These are phyloP conservation scores for Phoma herbarum DNA, from an alignment of 2,329 filamentous ascomycete genomes.

Conservation along the genomic window DNA sequence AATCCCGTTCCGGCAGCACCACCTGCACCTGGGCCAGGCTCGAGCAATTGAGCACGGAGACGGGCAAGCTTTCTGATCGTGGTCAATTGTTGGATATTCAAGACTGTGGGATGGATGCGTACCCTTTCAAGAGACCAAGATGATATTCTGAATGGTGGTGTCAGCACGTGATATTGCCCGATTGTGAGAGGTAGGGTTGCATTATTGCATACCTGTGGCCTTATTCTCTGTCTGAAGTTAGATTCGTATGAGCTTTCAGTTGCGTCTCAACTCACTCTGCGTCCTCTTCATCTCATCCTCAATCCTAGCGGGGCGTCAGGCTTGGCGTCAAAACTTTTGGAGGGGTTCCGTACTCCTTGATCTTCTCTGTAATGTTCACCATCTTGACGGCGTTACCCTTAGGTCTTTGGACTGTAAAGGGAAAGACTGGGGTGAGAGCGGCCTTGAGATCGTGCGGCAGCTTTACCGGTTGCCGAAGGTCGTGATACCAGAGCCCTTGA, in stretches of 20 bases:
- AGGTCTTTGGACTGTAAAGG: conserved; percentile 4
- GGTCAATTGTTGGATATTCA: conserved; percentile 27
- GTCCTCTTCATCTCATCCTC: conserved; percentile 99
- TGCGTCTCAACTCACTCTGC: conserved; percentile 73
- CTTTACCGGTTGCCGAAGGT: conserved; percentile 24
- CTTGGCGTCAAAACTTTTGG: conserved; percentile 41
- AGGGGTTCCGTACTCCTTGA: conserved; percentile 81
- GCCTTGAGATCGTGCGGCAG: not conserved
- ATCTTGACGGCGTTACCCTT: conserved; percentile 62
- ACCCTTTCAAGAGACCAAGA: conserved; percentile 97
- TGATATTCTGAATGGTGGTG: conserved; percentile 79
- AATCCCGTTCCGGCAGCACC: conserved; percentile 84
- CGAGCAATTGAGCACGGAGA: conserved; percentile 90
- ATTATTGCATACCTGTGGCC: conserved; percentile 80
- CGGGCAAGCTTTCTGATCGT: conserved; percentile 85
- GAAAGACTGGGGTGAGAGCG: conserved; percentile 18
- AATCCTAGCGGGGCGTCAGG: conserved; percentile 71
- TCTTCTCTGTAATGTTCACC: conserved; percentile 99
- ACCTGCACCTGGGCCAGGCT: conserved; percentile 82
- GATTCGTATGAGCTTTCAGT: conserved; percentile 24
- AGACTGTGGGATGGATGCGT: not conserved
- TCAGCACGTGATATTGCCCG: conserved; percentile 47
- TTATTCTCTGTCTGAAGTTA: conserved; percentile 81
- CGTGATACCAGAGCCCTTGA: conserved; percentile 47
- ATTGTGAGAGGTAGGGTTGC: conserved; percentile 3